Evolutionary conservation across 352 stramenopile genomes (phyloP).

Genomic region (Bremia lactucae): DNA sequence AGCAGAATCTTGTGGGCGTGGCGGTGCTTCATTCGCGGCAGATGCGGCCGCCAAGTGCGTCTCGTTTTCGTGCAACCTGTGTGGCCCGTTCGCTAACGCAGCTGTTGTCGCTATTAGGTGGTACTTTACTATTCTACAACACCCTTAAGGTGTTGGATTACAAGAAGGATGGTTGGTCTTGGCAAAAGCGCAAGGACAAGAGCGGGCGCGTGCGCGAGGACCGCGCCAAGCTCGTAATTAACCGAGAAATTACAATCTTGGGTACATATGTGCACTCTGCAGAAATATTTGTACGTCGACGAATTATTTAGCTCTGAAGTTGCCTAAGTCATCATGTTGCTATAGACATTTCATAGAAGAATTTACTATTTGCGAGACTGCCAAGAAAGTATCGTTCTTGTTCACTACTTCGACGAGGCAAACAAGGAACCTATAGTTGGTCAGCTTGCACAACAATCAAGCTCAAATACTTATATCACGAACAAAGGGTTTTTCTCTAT

Average conservation of each 20-base stretch:
- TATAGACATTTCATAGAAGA: conserved; percentile 73
- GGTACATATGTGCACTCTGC: conserved; percentile 79
- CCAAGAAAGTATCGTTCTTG: conserved; percentile 60
- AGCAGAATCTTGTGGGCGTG: conserved; percentile 33
- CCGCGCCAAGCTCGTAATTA: conserved; percentile 77
- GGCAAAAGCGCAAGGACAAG: conserved; percentile 82
- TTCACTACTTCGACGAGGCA: conserved; percentile 80
- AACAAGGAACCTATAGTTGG: conserved; percentile 27
- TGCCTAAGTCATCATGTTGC: background rate
- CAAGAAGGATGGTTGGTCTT: conserved; percentile 80
- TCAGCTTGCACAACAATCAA: conserved; percentile 1
- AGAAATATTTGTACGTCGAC: conserved; percentile 38
- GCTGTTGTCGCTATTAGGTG: conserved; percentile 26
- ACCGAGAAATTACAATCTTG: conserved; percentile 68
- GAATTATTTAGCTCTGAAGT: background rate
- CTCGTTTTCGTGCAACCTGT: background rate
- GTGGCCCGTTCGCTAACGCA: background rate
- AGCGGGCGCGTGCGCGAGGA: conserved; percentile 67
- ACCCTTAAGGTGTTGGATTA: conserved; percentile 51
- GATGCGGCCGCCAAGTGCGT: conserved; percentile 48
- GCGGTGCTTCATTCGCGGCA: conserved; percentile 35
- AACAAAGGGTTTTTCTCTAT: conserved; percentile 28
- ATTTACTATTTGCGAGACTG: conserved; percentile 69
- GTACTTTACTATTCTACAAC: conserved; percentile 63
- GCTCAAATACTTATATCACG: background rate